Evolutionary conservation across 2,329 filamentous ascomycete species (phyloP), one percentile per base, ranked within the genome.

Genomic region (Zymoseptoria pseudotritici): DNA sequence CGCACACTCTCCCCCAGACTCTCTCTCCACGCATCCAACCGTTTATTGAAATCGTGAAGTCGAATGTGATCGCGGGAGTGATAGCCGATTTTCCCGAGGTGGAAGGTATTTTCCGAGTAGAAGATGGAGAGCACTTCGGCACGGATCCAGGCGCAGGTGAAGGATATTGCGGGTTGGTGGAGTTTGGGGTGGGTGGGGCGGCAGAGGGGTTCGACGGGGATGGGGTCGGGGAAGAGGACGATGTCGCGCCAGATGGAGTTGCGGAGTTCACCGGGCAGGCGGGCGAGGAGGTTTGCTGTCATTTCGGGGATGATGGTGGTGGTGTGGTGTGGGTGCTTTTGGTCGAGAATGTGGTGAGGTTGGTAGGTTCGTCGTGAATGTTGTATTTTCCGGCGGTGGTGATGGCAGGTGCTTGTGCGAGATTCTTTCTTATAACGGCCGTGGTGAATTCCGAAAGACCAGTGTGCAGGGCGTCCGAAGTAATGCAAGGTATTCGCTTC

Each of bases 101-200:
- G 60, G 58, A 63, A 67, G 36, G 54, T 58, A 52, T 65, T 67
- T 24, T 64, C 63, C 36, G 63, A 54, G 53, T 65, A 67, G 62
- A 62, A 67, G 51, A 65, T 64, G 58, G 56, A 59, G 11, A 65
- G 57, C 17, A 60, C 62, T 56, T 65, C 65, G 22, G 60, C 36
- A 4, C 65, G 63, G 20, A 65, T 49, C 22, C 56, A 52, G 22
- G 56, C 57, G 58, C 57, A 64, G 7, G 59, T 61, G 56, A 64
- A 63, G 13, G 64, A 53, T 21, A 58, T 42, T 22, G 64, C 60
- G 11, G 62, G 64, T 56, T 64, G 64, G 21, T 58, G 58, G 9
- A 64, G 57, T 36, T 59, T 61, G 20, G 20, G 20, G 20, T 49
- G 52, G 6, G 58, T 58, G 26, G 49, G 61, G 13, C 55, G 54